A percentile compares a stretch with the other conserved stretches of the same genome.
Evolutionary conservation across 371 early-diverging fungal genomes (phyloP).

Genomic region (Actinomortierella ambigua): DNA sequence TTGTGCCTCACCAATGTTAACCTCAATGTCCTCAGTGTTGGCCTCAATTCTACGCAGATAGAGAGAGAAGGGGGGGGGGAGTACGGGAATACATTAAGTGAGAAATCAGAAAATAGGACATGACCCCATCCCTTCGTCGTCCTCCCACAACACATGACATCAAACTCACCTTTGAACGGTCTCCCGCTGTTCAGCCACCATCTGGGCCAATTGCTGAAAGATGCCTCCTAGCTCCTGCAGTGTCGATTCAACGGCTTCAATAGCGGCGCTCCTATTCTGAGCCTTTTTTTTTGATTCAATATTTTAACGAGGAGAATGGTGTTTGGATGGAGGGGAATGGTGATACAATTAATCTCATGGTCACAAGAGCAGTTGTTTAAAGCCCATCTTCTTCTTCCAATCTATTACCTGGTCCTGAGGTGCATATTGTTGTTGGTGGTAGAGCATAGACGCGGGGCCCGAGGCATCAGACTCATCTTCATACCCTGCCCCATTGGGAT

Average conservation of each 20-base stretch:
- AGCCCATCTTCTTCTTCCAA: neutral
- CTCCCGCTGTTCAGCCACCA: conserved; percentile 96
- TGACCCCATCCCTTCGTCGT: too few relatives aligned
- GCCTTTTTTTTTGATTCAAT: conserved; percentile 70
- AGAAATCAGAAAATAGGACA: too few relatives aligned
- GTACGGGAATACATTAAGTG: too few relatives aligned
- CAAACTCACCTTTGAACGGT: conserved; percentile 79
- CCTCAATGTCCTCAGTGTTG: conserved; percentile 91
- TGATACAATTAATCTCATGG: too few relatives aligned
- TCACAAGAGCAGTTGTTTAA: too few relatives aligned
- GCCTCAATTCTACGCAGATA: conserved; percentile 81
- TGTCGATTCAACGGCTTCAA: conserved; percentile 95
- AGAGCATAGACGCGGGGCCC: conserved; percentile 55
- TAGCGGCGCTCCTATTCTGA: conserved; percentile 86
- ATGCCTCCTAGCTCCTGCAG: conserved; percentile 97
- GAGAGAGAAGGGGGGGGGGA: neutral
- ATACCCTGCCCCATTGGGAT: conserved; percentile 24
- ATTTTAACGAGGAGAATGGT: conserved; percentile 14
- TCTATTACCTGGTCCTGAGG: conserved; percentile 24
- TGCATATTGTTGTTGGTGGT: conserved; percentile 41
- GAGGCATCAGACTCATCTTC: conserved; percentile 49
- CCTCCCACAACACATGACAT: too few relatives aligned
- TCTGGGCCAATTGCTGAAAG: conserved; percentile 91
- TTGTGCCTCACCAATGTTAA: conserved; percentile 92
- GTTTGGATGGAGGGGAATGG: too few relatives aligned